phyloP scores from a whole-genome alignment of 2,329 filamentous ascomycete genomes.

The Talaromyces sp. region DNA sequence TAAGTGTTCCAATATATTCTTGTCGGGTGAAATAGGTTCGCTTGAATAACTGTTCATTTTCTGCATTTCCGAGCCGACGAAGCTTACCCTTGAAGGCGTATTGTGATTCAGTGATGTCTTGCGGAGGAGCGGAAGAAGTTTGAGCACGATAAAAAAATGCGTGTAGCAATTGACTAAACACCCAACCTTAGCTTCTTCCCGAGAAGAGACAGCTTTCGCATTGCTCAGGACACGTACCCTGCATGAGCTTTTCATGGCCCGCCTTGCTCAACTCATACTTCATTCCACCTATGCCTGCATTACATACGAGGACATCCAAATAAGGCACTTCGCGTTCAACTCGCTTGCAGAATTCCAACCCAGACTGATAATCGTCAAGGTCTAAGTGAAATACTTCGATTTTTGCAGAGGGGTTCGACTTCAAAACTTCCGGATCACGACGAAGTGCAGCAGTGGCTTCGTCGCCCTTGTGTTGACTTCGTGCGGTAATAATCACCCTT shows the following conservation, averaged over 20 bases:
- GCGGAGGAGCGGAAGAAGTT: conserved; percentile 12
- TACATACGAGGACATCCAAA: conserved; percentile 15
- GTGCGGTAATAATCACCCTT: conserved; percentile 44
- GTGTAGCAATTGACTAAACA: conserved; percentile 16
- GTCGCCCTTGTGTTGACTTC: conserved; percentile 39
- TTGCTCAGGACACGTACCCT: background rate
- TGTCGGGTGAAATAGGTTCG: background rate
- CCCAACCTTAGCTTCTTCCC: background rate
- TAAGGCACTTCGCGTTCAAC: conserved; percentile 10
- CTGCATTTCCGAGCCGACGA: conserved; percentile 14
- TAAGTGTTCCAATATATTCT: background rate
- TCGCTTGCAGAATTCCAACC: conserved; percentile 4
- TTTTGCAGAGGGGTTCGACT: conserved; percentile 28
- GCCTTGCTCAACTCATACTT: conserved; percentile 13
- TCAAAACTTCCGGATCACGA: conserved; percentile 19
- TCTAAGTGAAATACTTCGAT: conserved; percentile 46
- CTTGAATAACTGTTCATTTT: background rate
- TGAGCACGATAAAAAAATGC: conserved; percentile 13
- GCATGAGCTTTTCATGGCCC: conserved; percentile 14
- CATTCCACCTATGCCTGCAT: conserved; percentile 11
- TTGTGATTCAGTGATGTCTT: conserved; percentile 7
- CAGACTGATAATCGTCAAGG: conserved; percentile 25
- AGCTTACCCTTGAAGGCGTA: conserved; percentile 11
- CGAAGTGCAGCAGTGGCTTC: conserved; percentile 20
- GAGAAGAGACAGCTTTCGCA: background rate